Conservation (phyloP, 495 filamentous ascomycete species). For the Podospora pseudocomata region DNA sequence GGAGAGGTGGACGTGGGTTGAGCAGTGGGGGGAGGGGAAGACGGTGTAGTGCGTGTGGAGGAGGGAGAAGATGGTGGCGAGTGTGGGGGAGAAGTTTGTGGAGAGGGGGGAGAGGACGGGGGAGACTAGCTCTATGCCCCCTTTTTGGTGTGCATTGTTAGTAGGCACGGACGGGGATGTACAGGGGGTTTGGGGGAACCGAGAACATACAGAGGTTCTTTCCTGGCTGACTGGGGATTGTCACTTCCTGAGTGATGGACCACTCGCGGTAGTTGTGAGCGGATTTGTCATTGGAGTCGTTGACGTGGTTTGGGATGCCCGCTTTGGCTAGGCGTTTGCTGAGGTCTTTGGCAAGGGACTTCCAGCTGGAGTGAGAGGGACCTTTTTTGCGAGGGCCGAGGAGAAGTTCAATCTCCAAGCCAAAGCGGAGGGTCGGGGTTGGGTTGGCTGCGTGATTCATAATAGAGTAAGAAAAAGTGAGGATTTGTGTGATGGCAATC, state of each 20-base stretch:
- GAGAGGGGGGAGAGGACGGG: slow-evolving; percentile 22
- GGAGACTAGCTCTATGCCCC: slow-evolving; percentile 32
- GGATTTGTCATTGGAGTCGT: slow-evolving; percentile 24
- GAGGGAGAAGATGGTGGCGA: slow-evolving; percentile 27
- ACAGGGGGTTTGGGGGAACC: too few relatives aligned
- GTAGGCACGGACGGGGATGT: too few relatives aligned
- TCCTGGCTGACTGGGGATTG: slow-evolving; percentile 25
- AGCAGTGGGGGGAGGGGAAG: slow-evolving; percentile 19
- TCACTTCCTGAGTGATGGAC: slow-evolving; percentile 31
- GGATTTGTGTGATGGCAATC: too few relatives aligned
- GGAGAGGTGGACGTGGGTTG: slow-evolving; percentile 33
- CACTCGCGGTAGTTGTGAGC: slow-evolving; percentile 29
- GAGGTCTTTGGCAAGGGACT: slow-evolving; percentile 25
- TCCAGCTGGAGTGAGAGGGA: slow-evolving; percentile 21
- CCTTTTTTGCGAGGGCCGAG: slow-evolving; percentile 24
- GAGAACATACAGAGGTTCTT: slow-evolving; percentile 24
- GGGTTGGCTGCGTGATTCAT: background rate
- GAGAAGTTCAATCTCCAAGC: slow-evolving; percentile 32
- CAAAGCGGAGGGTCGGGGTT: slow-evolving; percentile 22
- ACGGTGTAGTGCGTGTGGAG: slow-evolving; percentile 16
- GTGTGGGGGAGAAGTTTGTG: slow-evolving; percentile 21
- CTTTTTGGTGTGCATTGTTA: slow-evolving; percentile 16
- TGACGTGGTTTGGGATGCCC: slow-evolving; percentile 28
- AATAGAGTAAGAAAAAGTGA: background rate
- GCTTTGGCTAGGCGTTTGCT: slow-evolving; percentile 26